phyloP scores from a whole-genome alignment of 2,329 filamentous ascomycete genomes.

The Clonostachys sp. region DNA sequence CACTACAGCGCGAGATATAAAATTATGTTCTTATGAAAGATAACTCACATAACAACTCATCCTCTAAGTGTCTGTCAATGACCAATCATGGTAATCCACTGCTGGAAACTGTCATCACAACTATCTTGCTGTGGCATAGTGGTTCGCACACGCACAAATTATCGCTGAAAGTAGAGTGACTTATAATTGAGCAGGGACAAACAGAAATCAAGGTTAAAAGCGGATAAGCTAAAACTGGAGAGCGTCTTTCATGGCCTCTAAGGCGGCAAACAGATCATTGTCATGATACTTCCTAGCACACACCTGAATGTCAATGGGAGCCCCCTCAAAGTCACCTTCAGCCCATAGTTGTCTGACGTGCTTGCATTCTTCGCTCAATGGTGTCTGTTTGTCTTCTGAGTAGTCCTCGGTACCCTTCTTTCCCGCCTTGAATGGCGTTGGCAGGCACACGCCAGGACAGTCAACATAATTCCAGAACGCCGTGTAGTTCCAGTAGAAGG shows the following conservation, averaged over 20 bases:
- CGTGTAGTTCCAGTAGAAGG: constrained; percentile 28
- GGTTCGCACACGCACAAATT: no score
- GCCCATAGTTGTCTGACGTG: constrained; percentile 22
- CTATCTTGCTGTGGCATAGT: no score
- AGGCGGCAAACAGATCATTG: constrained; percentile 20
- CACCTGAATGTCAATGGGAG: constrained; percentile 24
- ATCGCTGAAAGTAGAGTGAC: no score
- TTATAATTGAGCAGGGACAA: no score
- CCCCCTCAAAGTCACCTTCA: constrained; percentile 23
- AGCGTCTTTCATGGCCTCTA: constrained; percentile 8
- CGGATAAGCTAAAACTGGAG: neutral
- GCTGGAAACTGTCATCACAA: no score
- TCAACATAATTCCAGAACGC: constrained; percentile 30
- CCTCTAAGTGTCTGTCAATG: no score
- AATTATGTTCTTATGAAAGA: no score
- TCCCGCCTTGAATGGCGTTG: constrained; percentile 22
- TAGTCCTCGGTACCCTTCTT: constrained; percentile 21
- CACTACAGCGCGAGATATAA: no score
- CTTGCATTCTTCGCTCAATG: constrained; percentile 20
- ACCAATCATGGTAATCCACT: no score
- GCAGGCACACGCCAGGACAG: constrained; percentile 25
- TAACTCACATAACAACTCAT: no score
- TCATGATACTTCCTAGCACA: constrained; percentile 26
- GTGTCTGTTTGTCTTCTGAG: constrained; percentile 4
- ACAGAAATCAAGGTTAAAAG: no score